Conservation (phyloP, 345 rosid genomes). For the Kandelia obovata region DNA sequence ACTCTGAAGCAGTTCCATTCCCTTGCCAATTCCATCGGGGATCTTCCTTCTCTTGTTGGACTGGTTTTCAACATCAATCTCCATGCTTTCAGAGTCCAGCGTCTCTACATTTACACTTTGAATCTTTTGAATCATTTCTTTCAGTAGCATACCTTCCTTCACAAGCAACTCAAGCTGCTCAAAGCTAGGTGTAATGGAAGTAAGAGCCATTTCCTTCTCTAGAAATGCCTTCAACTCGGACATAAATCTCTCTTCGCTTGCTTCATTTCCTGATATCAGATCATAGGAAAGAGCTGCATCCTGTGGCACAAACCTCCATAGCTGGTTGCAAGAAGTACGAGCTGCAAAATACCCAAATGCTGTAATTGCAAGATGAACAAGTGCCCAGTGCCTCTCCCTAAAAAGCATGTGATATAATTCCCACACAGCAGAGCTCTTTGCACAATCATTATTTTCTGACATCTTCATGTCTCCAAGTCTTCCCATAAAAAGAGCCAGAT, state of each 20-base stretch:
- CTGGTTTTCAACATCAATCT: conserved; percentile 33
- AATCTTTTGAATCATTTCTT: conserved; percentile 36
- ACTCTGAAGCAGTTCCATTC: conserved; percentile 66
- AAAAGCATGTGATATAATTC: conserved; percentile 75
- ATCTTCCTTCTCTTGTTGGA: conserved; percentile 74
- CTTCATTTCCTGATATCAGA: conserved; percentile 47
- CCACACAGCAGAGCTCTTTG: conserved; percentile 63
- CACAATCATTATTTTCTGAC: conserved; percentile 57
- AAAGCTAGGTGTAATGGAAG: conserved; percentile 28
- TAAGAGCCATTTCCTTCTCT: conserved; percentile 70
- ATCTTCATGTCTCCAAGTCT: conserved; percentile 60
- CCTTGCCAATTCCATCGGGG: conserved; percentile 68
- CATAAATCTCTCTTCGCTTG: conserved; percentile 68
- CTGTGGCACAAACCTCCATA: conserved; percentile 85
- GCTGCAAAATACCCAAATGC: conserved; percentile 86
- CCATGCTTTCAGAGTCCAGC: conserved; percentile 23
- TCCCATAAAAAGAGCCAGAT: conserved; percentile 65
- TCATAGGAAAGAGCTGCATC: conserved; percentile 85
- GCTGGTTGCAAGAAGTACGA: conserved; percentile 66
- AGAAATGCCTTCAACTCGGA: conserved; percentile 69
- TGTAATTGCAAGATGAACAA: conserved; percentile 61
- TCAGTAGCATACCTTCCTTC: conserved; percentile 56
- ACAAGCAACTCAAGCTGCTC: conserved; percentile 50
- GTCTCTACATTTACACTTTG: conserved; percentile 17
- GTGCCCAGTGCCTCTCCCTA: conserved; percentile 77